Conservation (phyloP, 2,329 filamentous ascomycete species). For the Zymoseptoria brevis region DNA sequence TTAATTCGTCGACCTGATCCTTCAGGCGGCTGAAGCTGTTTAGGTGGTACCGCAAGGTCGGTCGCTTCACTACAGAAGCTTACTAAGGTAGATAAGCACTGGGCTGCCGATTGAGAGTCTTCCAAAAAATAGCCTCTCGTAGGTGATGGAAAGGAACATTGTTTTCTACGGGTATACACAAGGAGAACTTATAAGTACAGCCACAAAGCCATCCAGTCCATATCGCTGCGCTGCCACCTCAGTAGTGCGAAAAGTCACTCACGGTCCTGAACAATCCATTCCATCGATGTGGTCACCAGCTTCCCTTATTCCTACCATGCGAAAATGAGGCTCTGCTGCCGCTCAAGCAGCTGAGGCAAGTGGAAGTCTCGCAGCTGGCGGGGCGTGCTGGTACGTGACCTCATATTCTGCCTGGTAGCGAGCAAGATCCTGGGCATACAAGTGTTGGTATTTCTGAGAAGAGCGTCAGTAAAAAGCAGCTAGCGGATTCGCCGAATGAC, state of each 20-base stretch:
- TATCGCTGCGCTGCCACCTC: background rate
- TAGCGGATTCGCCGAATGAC: constrained; percentile 1
- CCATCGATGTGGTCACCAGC: too few species aligned
- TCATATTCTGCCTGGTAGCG: constrained; percentile 12
- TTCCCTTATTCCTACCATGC: background rate
- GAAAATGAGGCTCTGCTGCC: background rate
- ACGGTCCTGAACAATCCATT: background rate
- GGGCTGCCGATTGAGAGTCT: background rate
- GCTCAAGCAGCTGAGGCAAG: background rate
- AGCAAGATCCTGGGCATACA: constrained; percentile 4
- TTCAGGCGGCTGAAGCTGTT: background rate
- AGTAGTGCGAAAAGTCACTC: background rate
- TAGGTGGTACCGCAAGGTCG: background rate
- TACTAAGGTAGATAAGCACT: background rate
- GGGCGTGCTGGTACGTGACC: constrained; percentile 2
- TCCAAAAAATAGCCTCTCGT: background rate
- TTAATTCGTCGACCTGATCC: background rate
- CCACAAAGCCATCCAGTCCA: background rate
- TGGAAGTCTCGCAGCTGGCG: background rate
- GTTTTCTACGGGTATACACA: background rate
- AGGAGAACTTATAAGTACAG: background rate
- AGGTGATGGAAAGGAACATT: background rate
- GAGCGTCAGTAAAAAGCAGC: background rate
- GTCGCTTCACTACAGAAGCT: background rate
- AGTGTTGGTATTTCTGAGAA: constrained; percentile 13